These are phyloP conservation scores for Pichia exigua DNA, from an alignment of 805 yeast species.

Conservation along the genomic window DNA sequence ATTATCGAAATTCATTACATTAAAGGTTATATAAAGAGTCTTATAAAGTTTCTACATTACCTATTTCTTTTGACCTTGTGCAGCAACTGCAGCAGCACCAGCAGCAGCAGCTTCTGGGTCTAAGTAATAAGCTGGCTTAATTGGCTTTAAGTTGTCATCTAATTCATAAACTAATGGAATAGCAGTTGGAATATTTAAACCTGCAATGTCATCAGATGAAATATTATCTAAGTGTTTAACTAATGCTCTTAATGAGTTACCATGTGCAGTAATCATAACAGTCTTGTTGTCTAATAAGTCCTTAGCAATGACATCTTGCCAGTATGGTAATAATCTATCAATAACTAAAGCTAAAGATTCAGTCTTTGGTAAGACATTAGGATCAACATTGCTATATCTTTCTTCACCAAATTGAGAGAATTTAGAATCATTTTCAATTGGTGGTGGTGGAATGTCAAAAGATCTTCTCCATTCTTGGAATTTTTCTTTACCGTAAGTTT, in stretches of 20 bases:
- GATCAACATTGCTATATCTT: conserved; percentile 80
- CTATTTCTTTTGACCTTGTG: conserved; percentile 75
- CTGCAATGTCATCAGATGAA: conserved; percentile 87
- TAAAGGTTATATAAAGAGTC: background rate
- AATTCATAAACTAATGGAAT: conserved; percentile 96
- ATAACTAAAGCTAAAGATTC: conserved; percentile 92
- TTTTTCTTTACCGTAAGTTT: conserved; percentile 80
- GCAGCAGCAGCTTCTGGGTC: conserved; percentile 99
- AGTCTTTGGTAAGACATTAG: conserved; percentile 81
- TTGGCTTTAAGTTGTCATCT: conserved; percentile 78
- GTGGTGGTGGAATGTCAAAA: conserved; percentile 94
- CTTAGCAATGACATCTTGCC: conserved; percentile 85
- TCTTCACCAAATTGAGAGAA: conserved; percentile 80
- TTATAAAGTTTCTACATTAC: background rate
- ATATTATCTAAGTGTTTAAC: conserved; percentile 93
- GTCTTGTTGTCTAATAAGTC: conserved; percentile 83
- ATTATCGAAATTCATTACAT: background rate
- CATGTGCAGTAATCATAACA: conserved; percentile 93
- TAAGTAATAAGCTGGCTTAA: conserved; percentile 90
- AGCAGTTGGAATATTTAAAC: conserved; percentile 96
- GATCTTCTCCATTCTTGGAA: conserved; percentile 98
- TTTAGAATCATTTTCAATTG: conserved; percentile 65
- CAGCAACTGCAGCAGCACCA: conserved; percentile 99
- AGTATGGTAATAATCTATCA: conserved; percentile 94
- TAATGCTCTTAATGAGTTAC: conserved; percentile 94